Conservation (phyloP, 495 filamentous ascomycete genomes). For the Lasiosphaeria miniovina region DNA sequence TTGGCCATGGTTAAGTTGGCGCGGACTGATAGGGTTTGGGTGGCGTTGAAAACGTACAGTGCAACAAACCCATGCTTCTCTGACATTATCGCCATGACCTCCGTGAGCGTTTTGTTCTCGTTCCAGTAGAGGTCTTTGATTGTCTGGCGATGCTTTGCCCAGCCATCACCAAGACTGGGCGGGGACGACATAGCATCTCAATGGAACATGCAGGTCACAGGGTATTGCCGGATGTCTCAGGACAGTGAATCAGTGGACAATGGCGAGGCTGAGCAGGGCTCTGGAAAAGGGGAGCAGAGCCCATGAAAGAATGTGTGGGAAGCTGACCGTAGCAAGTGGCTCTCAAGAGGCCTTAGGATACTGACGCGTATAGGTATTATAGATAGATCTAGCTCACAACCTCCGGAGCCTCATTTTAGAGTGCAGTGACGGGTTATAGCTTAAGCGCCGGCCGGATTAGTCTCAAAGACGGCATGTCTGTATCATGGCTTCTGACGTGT, state of each 20-base stretch:
- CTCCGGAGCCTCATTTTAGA: too few species aligned
- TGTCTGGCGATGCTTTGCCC: conserved; percentile 14
- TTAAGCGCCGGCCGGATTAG: too few species aligned
- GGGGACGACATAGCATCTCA: conserved; percentile 6
- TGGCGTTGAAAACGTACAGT: conserved; percentile 14
- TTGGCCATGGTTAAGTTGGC: not conserved
- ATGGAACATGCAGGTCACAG: not conserved
- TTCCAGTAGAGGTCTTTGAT: conserved; percentile 26
- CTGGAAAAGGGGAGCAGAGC: too few species aligned
- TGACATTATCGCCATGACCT: conserved; percentile 27
- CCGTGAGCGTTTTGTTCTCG: conserved; percentile 12
- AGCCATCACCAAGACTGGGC: conserved; percentile 9
- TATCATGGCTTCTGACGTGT: too few species aligned
- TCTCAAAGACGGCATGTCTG: too few species aligned
- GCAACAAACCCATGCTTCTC: conserved; percentile 18
- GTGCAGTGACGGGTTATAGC: too few species aligned
- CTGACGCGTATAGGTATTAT: too few species aligned
- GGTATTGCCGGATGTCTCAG: not conserved
- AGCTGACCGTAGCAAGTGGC: too few species aligned
- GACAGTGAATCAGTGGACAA: not conserved
- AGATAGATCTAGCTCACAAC: too few species aligned
- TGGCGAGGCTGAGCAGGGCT: too few species aligned
- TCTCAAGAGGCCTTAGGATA: too few species aligned
- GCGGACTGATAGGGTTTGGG: not conserved
- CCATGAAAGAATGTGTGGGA: too few species aligned